These are phyloP conservation scores for Aureobasidium sp. DNA, from an alignment of 2,329 filamentous ascomycete species.

Conservation along the genomic window DNA sequence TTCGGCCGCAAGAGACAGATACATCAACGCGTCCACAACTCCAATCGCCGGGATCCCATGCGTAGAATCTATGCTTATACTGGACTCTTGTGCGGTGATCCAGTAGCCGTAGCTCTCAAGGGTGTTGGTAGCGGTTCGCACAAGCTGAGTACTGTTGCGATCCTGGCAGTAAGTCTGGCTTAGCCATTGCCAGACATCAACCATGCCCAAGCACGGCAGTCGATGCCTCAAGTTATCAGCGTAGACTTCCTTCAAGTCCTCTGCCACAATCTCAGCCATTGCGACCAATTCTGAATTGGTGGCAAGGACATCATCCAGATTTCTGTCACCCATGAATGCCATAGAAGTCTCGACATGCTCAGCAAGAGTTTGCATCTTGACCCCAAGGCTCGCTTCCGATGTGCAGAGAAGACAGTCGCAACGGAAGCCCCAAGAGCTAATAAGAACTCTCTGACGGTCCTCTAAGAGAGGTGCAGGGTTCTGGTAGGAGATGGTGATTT, in stretches of 20 bases:
- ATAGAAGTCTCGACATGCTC: neutral
- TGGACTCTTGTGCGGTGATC: neutral
- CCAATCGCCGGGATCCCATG: neutral
- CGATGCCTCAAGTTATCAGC: neutral
- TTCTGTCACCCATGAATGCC: neutral
- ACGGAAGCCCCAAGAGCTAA: neutral
- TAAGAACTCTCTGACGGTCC: neutral
- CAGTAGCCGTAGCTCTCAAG: neutral
- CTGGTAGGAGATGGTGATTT: conserved; percentile 7
- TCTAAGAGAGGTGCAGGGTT: neutral
- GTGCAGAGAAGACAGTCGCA: neutral
- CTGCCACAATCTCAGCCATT: neutral
- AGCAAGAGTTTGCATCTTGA: neutral
- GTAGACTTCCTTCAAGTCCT: neutral
- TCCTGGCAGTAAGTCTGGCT: neutral
- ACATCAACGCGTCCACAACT: conserved; percentile 18
- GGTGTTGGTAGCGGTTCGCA: neutral
- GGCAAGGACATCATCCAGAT: neutral
- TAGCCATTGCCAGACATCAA: neutral
- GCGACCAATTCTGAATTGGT: neutral
- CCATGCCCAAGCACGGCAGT: neutral
- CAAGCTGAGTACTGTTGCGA: neutral
- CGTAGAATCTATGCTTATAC: neutral
- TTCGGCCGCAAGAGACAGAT: conserved; percentile 18
- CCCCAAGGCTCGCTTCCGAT: neutral